Evolutionary conservation across 169 alveolate genomes (phyloP), one percentile per base, ranked within the genome.

Genomic region (Perkinsus chesapeaki): DNA sequence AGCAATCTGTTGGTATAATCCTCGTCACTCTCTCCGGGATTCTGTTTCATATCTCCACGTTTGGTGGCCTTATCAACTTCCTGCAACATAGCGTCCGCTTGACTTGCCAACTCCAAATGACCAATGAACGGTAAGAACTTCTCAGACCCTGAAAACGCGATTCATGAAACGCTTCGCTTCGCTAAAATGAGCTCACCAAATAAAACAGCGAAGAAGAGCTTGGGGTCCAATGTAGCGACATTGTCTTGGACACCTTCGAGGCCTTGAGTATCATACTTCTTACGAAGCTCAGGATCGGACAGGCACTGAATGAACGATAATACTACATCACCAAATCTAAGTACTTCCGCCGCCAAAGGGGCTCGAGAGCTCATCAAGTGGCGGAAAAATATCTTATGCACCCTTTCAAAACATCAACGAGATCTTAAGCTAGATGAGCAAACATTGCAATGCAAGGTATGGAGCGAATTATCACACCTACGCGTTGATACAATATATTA

Each of bases 221-320:
- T 93, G 39, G 96, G 93, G 48, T 94, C 96, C n/a, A 94, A 91
- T 19, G 92, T 94, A 39, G 97, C 96, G 95, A 95, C 93, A 92
- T 95, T 94, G 36, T 96, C 95, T 37, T 96, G 94, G 39, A 97
- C 97, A 39, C 97, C 98, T 31, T 36, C 36, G 82, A 95, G 95
- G 12, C 98, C 98, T 60, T 93, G 94, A 48, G 94, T 94, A 93
- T 97, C 97, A 82, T 97, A 97, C 39, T 95, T 95, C 72, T 95
- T 94, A 43, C 97, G 95, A 48, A 96, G 94, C 92, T 97, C 97
- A 16, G 98, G 97, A 91, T 97, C 98, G 39, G 97, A 95, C 38
- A 97, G 95, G 37, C 82, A 60, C 82, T 60, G 31, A 60, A 7
- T 20, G 31, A 60, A 3, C 12, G 31, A 60, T 27, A 60, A 7